Base-by-base conservation (phyloP, 2,329 filamentous ascomycete genomes). In the Lasiodiplodia theobromae region DNA sequence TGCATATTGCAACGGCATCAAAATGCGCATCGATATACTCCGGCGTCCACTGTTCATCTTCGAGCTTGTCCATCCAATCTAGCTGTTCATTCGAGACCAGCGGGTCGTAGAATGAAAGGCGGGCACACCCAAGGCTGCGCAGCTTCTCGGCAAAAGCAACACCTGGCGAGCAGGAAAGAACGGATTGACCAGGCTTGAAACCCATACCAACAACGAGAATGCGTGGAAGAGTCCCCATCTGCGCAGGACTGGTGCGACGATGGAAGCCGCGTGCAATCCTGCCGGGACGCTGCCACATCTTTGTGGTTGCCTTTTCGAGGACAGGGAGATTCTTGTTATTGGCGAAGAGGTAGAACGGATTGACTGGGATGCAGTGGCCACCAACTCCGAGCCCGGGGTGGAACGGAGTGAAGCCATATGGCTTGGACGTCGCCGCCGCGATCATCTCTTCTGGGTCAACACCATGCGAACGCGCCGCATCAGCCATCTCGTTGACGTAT, bases 321-420 rank as follows among this genome's bases (percentile, higher is more conserved):
- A 87, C 74, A 2, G 85, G 85, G 64, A 86, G 82, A 4, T 71
- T 71, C 4, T 69, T 71, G 16, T 77, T 73, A 71, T 77, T 82
- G 71, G 81, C 81, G 11, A 87, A 76, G 21, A 87, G 77, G 71
- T 87, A 87, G 76, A 82, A 82, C 0, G 85, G 86, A 69, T 87
- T 87, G 70, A 87, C 81, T 0, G 86, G 86, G 68, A 87, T 87
- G 70, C 86, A 87, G 73, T 87, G 85, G 0, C 86, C 85, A 1
- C 86, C 86, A 5, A 87, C 85, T 11, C 85, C 86, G 0, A 85
- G 74, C 1, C 82, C 79, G 0, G 86, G 85, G 0, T 74, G 74
- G 73, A 82, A 84, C 0, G 85, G 80, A 70, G 82, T 79, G 71
- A 85, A 87, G 31, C 86, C 86, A 69, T 86, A 87, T 5, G 72